Base-by-base conservation (phyloP, 805 yeast species). In the Saccharomyces paradoxus region DNA sequence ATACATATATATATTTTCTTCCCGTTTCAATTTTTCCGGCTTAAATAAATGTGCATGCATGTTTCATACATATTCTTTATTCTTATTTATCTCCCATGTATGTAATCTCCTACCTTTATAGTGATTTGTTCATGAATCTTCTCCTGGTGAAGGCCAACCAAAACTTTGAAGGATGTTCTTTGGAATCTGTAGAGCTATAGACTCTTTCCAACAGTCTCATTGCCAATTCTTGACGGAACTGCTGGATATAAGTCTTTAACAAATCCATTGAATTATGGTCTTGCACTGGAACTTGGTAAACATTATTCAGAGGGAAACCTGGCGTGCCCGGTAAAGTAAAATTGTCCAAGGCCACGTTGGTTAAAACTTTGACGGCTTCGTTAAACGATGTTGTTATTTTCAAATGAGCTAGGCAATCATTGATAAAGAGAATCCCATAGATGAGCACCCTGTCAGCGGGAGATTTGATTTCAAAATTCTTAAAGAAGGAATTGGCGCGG, bases 131-230 rank as follows among this genome's bases (percentile, higher is more conserved):
- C 99, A 94, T 94, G 70, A 94, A 94, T 69, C 89, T 83, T 74
- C 96, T 86, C 74, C 94, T 84, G 44, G 96, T 87, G 71, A 94
- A 94, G 1, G 97, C 96, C 65, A 94, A 74, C 99, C 99, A 94
- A 74, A 81, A 84, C 71, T 92, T 94, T 63, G 92, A 86, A 41
- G 99, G 98, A 21, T 64, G 66, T 9, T 74, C 65, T 51, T 74
- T 75, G 52, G 80, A 82, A 14, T 81, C 87, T 32, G 73, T 77
- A 29, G 31, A 29, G 31, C 31, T 29, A 68, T 87, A 89, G 48
- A 94, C 75, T 65, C 90, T 79, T 61, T 78, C 81, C 60, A 92
- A 77, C 67, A 94, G 79, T 59, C 99, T 80, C 60, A 81, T 79
- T 13, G 95, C 87, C 66, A 91, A 77, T 70, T 94, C 98, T 73